A percentile compares a stretch with the other conserved stretches of the same genome.
Conservation (phyloP, 176 grass and related monocot species). For the Ananas comosus region DNA sequence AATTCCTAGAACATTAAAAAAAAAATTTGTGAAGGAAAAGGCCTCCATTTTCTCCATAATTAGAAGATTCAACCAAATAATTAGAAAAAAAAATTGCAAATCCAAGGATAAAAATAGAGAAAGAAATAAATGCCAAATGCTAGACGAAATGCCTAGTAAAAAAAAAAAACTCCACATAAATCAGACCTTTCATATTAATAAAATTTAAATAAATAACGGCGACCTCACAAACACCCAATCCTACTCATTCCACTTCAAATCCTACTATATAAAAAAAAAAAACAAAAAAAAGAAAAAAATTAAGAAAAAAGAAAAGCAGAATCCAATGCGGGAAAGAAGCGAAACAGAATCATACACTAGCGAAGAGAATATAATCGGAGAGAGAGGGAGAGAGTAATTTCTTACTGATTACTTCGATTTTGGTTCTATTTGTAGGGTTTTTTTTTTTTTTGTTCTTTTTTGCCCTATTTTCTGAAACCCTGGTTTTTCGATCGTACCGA, state of each 20-base stretch:
- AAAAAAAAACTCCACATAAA: background rate
- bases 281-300: background rate
- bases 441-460: background rate
- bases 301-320: background rate
- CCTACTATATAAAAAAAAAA: background rate
- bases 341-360: background rate
- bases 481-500: background rate
- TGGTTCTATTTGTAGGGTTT: background rate
- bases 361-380: background rate
- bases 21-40: background rate
- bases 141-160: background rate
- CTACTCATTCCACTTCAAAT: background rate
- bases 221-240: background rate
- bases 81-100: background rate
- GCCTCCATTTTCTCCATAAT: background rate
- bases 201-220: background rate
- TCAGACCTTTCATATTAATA: background rate
- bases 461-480: background rate
- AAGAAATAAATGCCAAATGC: background rate
- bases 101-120: background rate
- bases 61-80: background rate
- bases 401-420: background rate
- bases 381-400: background rate
- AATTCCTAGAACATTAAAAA: too few species aligned
- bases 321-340: background rate